Percentiles rank a stretch among this genome's conserved stretches.
phyloP scores from a whole-genome alignment of 2,329 filamentous ascomycete genomes.

The Aspergillus tanneri region DNA sequence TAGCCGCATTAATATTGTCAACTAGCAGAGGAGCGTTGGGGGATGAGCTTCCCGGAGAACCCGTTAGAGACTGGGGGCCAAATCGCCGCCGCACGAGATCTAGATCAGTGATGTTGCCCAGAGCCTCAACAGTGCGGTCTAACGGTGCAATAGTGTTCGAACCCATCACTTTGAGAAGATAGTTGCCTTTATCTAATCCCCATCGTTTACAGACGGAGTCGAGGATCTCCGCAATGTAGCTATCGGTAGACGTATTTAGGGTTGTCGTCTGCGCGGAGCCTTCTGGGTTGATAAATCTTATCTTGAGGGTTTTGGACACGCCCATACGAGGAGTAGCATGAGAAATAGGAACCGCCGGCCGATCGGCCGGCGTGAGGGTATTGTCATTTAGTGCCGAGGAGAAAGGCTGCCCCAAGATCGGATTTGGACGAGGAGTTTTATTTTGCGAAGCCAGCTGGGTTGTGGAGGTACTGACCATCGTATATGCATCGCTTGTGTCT shows the following conservation, averaged over 20 bases:
- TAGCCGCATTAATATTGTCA: constrained; percentile 32
- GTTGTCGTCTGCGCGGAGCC: constrained; percentile 55
- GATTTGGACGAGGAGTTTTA: constrained; percentile 37
- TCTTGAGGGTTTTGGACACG: constrained; percentile 56
- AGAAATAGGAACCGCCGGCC: constrained; percentile 43
- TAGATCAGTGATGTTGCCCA: constrained; percentile 60
- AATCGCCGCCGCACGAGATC: constrained; percentile 64
- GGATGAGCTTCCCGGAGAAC: constrained; percentile 61
- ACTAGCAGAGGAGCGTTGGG: constrained; percentile 65
- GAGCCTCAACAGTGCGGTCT: constrained; percentile 64
- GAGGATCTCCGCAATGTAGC: constrained; percentile 67
- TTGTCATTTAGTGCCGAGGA: constrained; percentile 48
- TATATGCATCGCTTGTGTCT: constrained; percentile 30
- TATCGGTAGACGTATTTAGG: constrained; percentile 61
- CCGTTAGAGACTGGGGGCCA: constrained; percentile 56
- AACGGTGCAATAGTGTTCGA: constrained; percentile 63
- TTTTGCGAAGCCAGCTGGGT: constrained; percentile 22
- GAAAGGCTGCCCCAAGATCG: constrained; percentile 48
- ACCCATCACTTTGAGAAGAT: constrained; percentile 62
- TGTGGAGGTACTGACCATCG: constrained; percentile 21
- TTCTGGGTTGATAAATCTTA: constrained; percentile 62
- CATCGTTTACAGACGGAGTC: constrained; percentile 63
- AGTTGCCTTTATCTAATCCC: constrained; percentile 63
- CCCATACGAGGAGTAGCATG: constrained; percentile 57
- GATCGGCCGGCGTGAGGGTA: constrained; percentile 48